Percentiles rank a stretch among this genome's conserved stretches.
phyloP scores from a whole-genome alignment of 768 basidiomycete species.

The Tricholoma sp. region DNA sequence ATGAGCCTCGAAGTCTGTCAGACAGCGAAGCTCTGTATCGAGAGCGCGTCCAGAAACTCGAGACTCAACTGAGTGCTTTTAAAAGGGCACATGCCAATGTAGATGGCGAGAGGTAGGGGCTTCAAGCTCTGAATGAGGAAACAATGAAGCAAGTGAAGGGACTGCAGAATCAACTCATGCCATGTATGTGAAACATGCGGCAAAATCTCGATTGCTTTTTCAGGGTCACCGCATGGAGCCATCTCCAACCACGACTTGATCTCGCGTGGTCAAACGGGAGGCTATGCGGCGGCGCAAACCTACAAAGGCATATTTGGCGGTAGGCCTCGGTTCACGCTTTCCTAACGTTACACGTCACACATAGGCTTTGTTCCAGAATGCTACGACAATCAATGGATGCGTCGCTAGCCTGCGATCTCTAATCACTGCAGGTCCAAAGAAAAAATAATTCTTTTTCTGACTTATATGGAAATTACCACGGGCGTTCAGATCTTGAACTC shows the following conservation, averaged over 20 bases:
- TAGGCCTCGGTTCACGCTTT: conserved; percentile 16
- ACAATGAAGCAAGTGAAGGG: conserved; percentile 31
- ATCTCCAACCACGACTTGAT: conserved; percentile 56
- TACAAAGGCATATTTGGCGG: conserved; percentile 67
- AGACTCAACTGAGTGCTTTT: conserved; percentile 35
- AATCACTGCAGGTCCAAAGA: conserved; percentile 60
- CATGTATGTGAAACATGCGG: background rate
- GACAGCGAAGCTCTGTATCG: conserved; percentile 24
- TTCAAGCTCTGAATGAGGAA: conserved; percentile 28
- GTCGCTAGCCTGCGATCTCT: conserved; percentile 54
- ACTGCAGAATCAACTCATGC: conserved; percentile 29
- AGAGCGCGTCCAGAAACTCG: conserved; percentile 28
- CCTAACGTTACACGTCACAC: background rate
- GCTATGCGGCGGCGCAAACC: conserved; percentile 55
- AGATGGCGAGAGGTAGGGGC: conserved; percentile 28
- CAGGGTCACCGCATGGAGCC: conserved; percentile 41
- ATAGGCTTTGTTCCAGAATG: conserved; percentile 37
- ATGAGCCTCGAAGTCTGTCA: conserved; percentile 32
- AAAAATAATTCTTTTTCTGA: conserved; percentile 60
- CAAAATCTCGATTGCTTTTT: conserved; percentile 1
- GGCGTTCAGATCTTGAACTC: conserved; percentile 54
- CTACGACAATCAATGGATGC: conserved; percentile 74
- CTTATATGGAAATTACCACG: conserved; percentile 55
- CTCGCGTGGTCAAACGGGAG: conserved; percentile 50
- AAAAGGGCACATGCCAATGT: conserved; percentile 36